These are phyloP conservation scores for Ligustrum vulgare DNA, from an alignment of 257 asterid species.

Conservation along the genomic window DNA sequence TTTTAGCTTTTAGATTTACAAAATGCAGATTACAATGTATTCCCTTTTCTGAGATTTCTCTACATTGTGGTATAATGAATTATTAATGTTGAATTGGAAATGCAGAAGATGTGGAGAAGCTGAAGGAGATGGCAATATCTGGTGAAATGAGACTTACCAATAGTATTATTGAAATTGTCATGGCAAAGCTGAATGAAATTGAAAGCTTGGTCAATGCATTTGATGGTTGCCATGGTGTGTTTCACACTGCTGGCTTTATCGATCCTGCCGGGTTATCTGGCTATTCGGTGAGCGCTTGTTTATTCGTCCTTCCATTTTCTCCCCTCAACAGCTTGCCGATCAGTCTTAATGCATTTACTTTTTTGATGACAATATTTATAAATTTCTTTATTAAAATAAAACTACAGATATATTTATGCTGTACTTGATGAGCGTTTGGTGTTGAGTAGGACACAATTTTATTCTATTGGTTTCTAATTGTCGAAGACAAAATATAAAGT, in stretches of 20 bases:
- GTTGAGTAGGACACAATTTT: background rate
- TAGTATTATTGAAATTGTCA: constrained; percentile 59
- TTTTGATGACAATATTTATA: background rate
- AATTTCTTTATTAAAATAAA: background rate
- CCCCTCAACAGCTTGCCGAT: background rate
- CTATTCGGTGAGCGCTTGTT: constrained; percentile 64
- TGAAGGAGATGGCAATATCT: constrained; percentile 76
- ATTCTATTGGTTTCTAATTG: background rate
- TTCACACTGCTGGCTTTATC: constrained; percentile 82
- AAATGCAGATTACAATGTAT: background rate
- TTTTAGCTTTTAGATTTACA: background rate
- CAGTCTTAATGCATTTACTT: background rate
- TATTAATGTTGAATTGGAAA: background rate
- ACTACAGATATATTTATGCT: background rate
- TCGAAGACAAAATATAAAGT: background rate
- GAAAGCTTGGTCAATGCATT: constrained; percentile 65
- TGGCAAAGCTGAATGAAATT: constrained; percentile 58
- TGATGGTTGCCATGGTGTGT: constrained; percentile 73
- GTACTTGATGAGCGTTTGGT: background rate
- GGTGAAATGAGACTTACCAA: constrained; percentile 69
- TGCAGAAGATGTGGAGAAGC: constrained; percentile 85
- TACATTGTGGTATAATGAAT: background rate
- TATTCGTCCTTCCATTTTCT: background rate
- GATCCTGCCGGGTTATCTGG: constrained; percentile 94
- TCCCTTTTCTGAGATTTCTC: background rate